Evolutionary conservation across 805 yeast genomes (phyloP).

Genomic region (Sugiyamaella boreocaroliniensis): DNA sequence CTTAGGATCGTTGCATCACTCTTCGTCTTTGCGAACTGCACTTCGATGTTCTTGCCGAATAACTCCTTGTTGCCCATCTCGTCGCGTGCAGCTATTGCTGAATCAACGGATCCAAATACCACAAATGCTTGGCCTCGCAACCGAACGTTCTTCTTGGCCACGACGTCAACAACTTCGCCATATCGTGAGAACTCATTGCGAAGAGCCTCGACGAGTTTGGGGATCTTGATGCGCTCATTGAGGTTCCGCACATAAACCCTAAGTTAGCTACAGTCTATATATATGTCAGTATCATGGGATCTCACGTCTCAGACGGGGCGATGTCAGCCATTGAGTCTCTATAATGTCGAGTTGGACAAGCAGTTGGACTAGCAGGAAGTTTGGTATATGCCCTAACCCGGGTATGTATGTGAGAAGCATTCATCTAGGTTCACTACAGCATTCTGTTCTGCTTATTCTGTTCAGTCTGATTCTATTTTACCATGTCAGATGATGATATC

Average conservation of each 20-base stretch:
- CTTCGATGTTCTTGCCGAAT: constrained; percentile 43
- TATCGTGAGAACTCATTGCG: constrained; percentile 37
- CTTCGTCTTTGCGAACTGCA: constrained; percentile 41
- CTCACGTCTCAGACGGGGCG: constrained; percentile 5
- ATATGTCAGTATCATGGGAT: neutral
- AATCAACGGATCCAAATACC: constrained; percentile 40
- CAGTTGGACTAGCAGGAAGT: too few species aligned
- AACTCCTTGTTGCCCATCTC: constrained; percentile 37
- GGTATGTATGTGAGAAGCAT: neutral
- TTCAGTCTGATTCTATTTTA: too few species aligned
- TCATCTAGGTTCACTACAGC: too few species aligned
- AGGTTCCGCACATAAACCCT: constrained; percentile 60
- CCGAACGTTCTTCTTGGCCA: constrained; percentile 53
- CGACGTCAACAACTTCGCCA: constrained; percentile 45
- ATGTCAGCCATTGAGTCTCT: neutral
- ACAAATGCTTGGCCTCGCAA: constrained; percentile 82
- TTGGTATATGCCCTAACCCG: neutral
- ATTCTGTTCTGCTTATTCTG: too few species aligned
- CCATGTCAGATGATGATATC: constrained; percentile 19
- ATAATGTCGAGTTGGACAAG: neutral
- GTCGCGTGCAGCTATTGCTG: constrained; percentile 43
- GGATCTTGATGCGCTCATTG: constrained; percentile 58
- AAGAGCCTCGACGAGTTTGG: constrained; percentile 43
- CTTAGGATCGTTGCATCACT: constrained; percentile 43
- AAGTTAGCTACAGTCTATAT: neutral